These are phyloP conservation scores for Avena eriantha DNA, from an alignment of 176 grass and related monocot species.

Conservation along the genomic window DNA sequence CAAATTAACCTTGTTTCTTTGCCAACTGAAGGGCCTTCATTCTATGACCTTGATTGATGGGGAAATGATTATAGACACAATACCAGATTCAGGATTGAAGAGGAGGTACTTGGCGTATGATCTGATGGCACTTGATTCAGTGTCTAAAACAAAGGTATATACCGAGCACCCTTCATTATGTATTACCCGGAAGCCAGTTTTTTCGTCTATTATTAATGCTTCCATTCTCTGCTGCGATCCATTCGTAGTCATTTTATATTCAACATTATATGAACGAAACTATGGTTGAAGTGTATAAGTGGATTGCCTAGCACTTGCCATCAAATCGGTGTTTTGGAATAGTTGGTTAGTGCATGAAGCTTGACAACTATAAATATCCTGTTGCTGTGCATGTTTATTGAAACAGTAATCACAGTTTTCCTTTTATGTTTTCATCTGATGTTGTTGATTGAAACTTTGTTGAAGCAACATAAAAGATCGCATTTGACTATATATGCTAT, in stretches of 20 bases:
- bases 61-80: conserved; percentile 97
- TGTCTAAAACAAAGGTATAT: conserved; percentile 72
- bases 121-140: conserved; percentile 77
- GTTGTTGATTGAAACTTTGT: not conserved
- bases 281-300: too few species aligned
- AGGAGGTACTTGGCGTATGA: conserved; percentile 93
- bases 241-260: not conserved
- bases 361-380: not conserved
- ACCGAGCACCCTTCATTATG: not conserved
- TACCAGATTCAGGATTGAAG: conserved; percentile 88
- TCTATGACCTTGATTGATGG: conserved; percentile 93
- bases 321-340: too few species aligned
- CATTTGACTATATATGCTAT: not conserved
- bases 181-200: conserved; percentile 4
- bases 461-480: not conserved
- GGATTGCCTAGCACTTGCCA: too few species aligned
- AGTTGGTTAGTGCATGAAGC: too few species aligned
- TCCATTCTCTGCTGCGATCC: conserved; percentile 17
- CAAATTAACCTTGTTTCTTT: conserved; percentile 39
- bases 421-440: not conserved
- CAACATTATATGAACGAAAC: not conserved
- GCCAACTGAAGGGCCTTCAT: conserved; percentile 70
- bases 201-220: not conserved
- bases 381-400: not conserved
- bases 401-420: not conserved